Percentiles rank a stretch among this genome's conserved stretches.
phyloP scores from a whole-genome alignment of 2,329 filamentous ascomycete species.

The Beauveria sp. region DNA sequence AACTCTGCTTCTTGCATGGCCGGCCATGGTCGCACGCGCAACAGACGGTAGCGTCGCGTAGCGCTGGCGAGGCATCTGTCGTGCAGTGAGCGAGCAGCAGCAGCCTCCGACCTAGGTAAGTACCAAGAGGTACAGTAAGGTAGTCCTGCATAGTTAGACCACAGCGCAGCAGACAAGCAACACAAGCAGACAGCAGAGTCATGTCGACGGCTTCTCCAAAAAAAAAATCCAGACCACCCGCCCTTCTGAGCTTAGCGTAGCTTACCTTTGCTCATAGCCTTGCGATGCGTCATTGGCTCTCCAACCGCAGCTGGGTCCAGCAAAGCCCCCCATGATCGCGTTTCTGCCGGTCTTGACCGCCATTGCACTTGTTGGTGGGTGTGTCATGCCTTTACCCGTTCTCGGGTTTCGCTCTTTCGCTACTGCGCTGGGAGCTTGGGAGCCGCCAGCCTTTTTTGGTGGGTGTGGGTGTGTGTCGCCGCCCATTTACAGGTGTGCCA shows the following conservation, averaged over 20 bases:
- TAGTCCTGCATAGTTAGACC: too few relatives aligned
- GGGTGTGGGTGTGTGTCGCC: background rate
- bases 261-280: constrained; percentile 2
- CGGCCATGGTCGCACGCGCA: background rate
- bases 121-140: too few relatives aligned
- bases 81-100: background rate
- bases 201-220: background rate
- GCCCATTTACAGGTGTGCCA: background rate
- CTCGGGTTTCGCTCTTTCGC: constrained; percentile 11
- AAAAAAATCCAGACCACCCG: background rate
- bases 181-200: background rate
- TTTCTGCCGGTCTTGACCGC: constrained; percentile 9
- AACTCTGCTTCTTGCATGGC: too few relatives aligned
- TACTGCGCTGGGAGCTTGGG: background rate
- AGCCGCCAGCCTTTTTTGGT: background rate
- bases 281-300: constrained; percentile 11
- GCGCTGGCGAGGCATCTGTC: background rate
- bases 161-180: background rate
- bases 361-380: background rate
- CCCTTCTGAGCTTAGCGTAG: background rate
- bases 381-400: background rate
- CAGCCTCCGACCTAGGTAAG: too few relatives aligned
- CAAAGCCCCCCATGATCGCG: constrained; percentile 10
- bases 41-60: background rate
- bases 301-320: constrained; percentile 6